These are phyloP conservation scores for Iris pallida DNA, from an alignment of 116 monocot species.

Conservation along the genomic window DNA sequence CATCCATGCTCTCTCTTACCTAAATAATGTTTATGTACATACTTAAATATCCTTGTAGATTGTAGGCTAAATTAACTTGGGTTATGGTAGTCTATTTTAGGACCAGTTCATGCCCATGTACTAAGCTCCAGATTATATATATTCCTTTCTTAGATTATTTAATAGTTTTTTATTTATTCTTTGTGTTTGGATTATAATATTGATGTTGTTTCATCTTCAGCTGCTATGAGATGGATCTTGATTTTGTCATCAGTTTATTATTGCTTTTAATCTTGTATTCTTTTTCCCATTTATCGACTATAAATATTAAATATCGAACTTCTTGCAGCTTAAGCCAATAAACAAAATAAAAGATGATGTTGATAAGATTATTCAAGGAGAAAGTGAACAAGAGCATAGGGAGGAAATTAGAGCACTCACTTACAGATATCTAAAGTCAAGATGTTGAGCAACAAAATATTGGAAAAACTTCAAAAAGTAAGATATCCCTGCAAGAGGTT, in stretches of 20 bases:
- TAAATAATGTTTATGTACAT: too few species aligned
- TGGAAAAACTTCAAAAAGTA: constrained; percentile 45
- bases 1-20: too few species aligned
- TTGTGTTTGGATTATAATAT: neutral
- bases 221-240: neutral
- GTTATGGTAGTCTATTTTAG: too few species aligned
- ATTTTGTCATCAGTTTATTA: neutral
- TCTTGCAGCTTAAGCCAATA: constrained; percentile 38
- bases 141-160: too few species aligned
- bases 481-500: constrained; percentile 23
- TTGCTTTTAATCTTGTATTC: neutral
- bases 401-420: constrained; percentile 23
- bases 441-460: constrained; percentile 44
- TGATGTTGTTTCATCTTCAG: too few species aligned
- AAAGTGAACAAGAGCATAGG: constrained; percentile 22
- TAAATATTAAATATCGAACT: neutral
- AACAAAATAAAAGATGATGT: constrained; percentile 16
- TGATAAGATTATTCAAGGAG: constrained; percentile 14
- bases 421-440: constrained; percentile 15
- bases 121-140: too few species aligned
- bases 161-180: neutral
- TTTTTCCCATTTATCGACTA: too few species aligned
- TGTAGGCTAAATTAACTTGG: too few species aligned
- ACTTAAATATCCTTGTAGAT: too few species aligned
- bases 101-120: too few species aligned